A percentile compares a stretch with the other conserved stretches of the same genome.
These are phyloP conservation scores for Mycena chlorophos DNA, from an alignment of 768 basidiomycete species.

Conservation along the genomic window DNA sequence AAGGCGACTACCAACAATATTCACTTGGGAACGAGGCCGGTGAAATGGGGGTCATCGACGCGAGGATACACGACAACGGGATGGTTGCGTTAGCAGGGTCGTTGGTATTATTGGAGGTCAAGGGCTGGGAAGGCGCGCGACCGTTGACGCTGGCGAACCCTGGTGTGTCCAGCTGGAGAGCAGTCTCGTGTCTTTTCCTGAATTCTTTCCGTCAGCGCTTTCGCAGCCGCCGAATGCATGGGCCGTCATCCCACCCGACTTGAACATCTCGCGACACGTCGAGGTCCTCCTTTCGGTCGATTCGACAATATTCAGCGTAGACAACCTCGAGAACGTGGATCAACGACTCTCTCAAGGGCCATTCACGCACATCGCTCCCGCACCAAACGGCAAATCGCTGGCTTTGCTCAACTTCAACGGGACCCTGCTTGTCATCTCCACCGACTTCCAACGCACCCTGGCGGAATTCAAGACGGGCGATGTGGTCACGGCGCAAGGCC, in stretches of 20 bases:
- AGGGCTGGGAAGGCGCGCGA: constrained; percentile 82
- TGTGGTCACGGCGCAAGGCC: constrained; percentile 54
- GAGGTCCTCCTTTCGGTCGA: constrained; percentile 86
- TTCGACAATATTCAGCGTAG: constrained; percentile 77
- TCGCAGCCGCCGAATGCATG: constrained; percentile 79
- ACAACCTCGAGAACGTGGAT: constrained; percentile 86
- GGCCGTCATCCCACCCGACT: constrained; percentile 87
- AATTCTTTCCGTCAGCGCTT: constrained; percentile 54
- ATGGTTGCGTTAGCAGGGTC: constrained; percentile 82
- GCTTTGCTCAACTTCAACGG: constrained; percentile 76
- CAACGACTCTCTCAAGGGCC: constrained; percentile 88
- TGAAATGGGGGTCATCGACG: constrained; percentile 83
- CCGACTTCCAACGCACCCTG: constrained; percentile 85
- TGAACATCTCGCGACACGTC: constrained; percentile 85
- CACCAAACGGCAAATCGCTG: constrained; percentile 91
- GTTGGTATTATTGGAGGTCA: constrained; percentile 78
- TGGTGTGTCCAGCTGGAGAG: constrained; percentile 47
- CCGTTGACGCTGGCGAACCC: constrained; percentile 72
- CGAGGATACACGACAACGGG: constrained; percentile 82
- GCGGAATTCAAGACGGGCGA: constrained; percentile 80
- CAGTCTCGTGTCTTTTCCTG: neutral
- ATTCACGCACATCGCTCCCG: constrained; percentile 82
- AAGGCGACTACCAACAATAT: constrained; percentile 82
- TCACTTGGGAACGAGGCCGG: constrained; percentile 81
- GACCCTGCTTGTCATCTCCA: constrained; percentile 89